Base-by-base conservation (phyloP, 1,284 basidiomycete species). In the Trametes sp. region DNA sequence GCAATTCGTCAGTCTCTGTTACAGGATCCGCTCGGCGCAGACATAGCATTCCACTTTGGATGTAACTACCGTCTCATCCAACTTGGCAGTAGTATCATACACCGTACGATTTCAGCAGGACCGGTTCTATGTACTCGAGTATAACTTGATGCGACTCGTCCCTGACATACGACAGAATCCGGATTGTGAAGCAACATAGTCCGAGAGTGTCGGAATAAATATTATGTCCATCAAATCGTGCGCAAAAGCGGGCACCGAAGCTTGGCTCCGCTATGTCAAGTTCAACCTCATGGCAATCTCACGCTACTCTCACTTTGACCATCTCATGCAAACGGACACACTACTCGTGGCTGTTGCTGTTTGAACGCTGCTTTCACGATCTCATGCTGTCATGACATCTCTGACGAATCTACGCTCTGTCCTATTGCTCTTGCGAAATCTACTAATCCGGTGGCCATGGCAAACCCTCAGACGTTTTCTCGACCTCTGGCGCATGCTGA, bases 271-370 rank as follows among this genome's bases (percentile, higher is more conserved):
- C 16, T 16, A 16, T 41, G 38, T 16, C 11, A 11, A 11, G 6
- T 46, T 13, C 45, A 26, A 46, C 45, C 45, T 46, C 45, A 46
- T 46, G 45, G 45, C 45, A 46, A 29, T 46, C 52, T 48, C 45
- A 59, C 58, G 58, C n/a, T n/a, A 48, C 58, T 53, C 31, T 33
- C 6, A 28, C 45, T 24, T 11, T n/a, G 24, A 46, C 45, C 24
- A 26, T 24, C 45, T 24, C 45, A 46, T 46, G 45, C 45, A n/a
- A n/a, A n/a, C n/a, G 24, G n/a, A 13, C 24, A 16, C 14, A 26
- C 11, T 24, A 28, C 16, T 16, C 23, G 19, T 14, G 24, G 13
- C 23, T 26, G 13, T n/a, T 16, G 21, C 7, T 48, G 19, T 19
- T 3, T 31, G n/a, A 49, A 8, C 3, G 11, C 16, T 49, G n/a